A percentile compares a stretch with the other conserved stretches of the same genome.
These are phyloP conservation scores for Waltergamsia citrina DNA, from an alignment of 2,329 filamentous ascomycete genomes.

Conservation along the genomic window DNA sequence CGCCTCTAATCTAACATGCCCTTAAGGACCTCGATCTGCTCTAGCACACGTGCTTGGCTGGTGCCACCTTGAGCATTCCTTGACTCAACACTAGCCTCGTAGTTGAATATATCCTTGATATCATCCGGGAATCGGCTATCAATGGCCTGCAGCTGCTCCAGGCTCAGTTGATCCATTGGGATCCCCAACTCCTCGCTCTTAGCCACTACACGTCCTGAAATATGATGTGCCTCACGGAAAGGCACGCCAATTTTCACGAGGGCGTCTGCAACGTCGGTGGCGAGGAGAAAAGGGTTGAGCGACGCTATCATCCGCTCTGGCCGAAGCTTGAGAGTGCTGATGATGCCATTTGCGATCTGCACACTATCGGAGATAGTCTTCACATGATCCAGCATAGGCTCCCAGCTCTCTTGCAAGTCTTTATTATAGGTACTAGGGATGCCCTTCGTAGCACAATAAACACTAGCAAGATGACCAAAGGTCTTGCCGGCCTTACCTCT, in stretches of 20 bases:
- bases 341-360: no score
- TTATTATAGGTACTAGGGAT: constrained; percentile 84
- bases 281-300: constrained; percentile 80
- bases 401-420: constrained; percentile 79
- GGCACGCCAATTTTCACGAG: constrained; percentile 59
- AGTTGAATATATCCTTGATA: constrained; percentile 64
- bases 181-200: constrained; percentile 54
- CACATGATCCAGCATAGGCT: constrained; percentile 68
- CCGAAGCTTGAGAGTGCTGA: no score
- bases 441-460: constrained; percentile 54
- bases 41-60: constrained; percentile 55
- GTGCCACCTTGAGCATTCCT: constrained; percentile 70
- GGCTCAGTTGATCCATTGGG: constrained; percentile 60
- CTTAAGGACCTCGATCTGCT: constrained; percentile 49
- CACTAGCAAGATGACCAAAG: constrained; percentile 35
- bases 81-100: constrained; percentile 75
- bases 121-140: constrained; percentile 64
- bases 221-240: constrained; percentile 74
- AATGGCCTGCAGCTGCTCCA: constrained; percentile 58
- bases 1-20: constrained; percentile 20
- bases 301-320: constrained; percentile 72
- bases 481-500: no score
- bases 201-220: constrained; percentile 54
- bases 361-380: no score
- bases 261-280: constrained; percentile 58